Evolutionary conservation across 306 rosid species (phyloP), one percentile per base, ranked within the genome.

Genomic region (Fragaria ananassa): DNA sequence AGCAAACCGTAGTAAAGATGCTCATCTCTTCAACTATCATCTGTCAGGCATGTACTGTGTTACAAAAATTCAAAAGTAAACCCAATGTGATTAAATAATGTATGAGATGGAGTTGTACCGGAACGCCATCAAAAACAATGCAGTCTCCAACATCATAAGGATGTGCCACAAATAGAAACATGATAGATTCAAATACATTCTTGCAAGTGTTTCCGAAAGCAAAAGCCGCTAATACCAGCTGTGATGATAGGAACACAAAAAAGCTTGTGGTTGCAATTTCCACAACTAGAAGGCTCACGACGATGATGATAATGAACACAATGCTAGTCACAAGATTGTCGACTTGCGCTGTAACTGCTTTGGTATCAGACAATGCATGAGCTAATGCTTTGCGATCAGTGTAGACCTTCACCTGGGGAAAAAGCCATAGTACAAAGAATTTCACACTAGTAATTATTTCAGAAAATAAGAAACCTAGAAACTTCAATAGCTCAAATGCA

Each of bases 101-200:
- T 58, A 63, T 4, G 17, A 17, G 56, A 50, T 4, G 8, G 56
- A 74, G 58, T 85, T 47, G 51, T 87, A 94, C 98, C 92, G 82
- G 86, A 75, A 90, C 83, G 10, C 97, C 96, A 54, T 94, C 97
- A 6, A 94, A 35, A 46, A 90, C 95, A 58, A 96, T 91, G 41
- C 89, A 95, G 72, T 94, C 97, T 2, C 97, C 97, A 11, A 94
- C 98, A 67, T 91, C 98, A 72, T 91, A 94, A 5, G 98, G 98
- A 78, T 94, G 98, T 93, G 92, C 87, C 3, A 94, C 91, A 76
- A 91, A 94, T 72, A 94, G 97, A 19, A 91, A 94, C 56, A 94
- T 79, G 78, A 94, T 80, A 72, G 95, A 91, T 83, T 94, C 98
- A 71, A 94, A 91, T 75, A 89, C 79, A 68, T 82, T 89, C 80